phyloP scores from a whole-genome alignment of 108 stramenopile species.

The Parietichytrium sp. region DNA sequence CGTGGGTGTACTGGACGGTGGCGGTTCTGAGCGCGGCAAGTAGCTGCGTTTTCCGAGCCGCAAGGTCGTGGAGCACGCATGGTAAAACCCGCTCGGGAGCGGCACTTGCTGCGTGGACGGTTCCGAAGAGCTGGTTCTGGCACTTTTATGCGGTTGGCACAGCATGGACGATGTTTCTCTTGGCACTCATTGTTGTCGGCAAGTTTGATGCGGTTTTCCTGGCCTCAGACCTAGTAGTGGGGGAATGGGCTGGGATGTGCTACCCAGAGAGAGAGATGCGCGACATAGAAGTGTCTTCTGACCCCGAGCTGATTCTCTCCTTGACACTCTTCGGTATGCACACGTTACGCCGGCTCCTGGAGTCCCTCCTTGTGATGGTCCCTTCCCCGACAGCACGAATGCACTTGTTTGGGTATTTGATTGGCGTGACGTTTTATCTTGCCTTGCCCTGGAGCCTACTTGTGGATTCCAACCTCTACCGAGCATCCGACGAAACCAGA shows the following conservation, averaged over 20 bases:
- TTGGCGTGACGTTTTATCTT: constrained; percentile 17
- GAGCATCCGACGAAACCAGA: not conserved
- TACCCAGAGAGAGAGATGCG: too few species aligned
- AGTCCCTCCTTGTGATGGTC: not conserved
- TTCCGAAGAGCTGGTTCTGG: not conserved
- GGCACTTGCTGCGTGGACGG: too few species aligned
- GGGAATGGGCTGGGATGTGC: not conserved
- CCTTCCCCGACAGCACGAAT: not conserved
- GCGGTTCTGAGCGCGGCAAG: too few species aligned
- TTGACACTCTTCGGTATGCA: not conserved
- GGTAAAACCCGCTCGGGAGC: too few species aligned
- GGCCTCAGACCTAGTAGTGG: not conserved
- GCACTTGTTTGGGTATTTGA: constrained; percentile 12
- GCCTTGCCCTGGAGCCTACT: constrained; percentile 16
- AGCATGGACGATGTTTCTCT: not conserved
- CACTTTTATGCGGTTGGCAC: constrained; percentile 19
- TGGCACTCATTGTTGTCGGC: too few species aligned
- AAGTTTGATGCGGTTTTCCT: not conserved
- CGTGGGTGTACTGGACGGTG: too few species aligned
- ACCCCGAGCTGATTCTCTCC: not conserved
- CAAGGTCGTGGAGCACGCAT: too few species aligned
- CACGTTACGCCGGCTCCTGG: not conserved
- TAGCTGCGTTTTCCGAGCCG: too few species aligned
- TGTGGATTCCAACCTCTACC: not conserved
- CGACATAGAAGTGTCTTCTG: too few species aligned